Base-by-base conservation (phyloP, 2,329 filamentous ascomycete genomes). In the Arthrinium phaeospermum region DNA sequence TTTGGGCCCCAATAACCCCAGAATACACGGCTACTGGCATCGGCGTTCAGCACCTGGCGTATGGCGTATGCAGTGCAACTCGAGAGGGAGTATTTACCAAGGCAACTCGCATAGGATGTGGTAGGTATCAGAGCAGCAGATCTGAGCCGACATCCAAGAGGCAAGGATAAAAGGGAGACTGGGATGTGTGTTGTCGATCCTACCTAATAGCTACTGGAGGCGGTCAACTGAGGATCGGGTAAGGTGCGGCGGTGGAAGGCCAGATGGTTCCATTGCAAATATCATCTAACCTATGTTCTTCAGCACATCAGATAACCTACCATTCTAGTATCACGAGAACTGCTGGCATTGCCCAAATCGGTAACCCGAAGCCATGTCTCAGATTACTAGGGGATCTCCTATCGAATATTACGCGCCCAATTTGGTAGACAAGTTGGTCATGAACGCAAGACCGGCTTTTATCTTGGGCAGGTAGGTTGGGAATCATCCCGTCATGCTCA, bases 21-120 rank as follows among this genome's bases (percentile, higher is more conserved):
- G 57, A 41, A 64, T 19, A 8, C 19, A 64, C 57, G 34, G 57
- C 14, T 64, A 12, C 57, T 41, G 34, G 34, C 57, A 41, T 34
- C 53, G 34, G 30, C n/a, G 19, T 64, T 41, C 16, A 41, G 34
- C 57, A 64, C 57, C 57, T 64, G 19, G 57, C 57, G 57, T 64
- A 64, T 64, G 57, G 57, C 57, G 57, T 64, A 64, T 64, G 57
- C 57, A 34, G 57, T 64, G 34, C 30, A 34, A 64, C 57, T 64
- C 22, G 37, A 41, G 37, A 41, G 22, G 30, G 7, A n/a, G 2
- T 64, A 64, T 37, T 64, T 41, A 14, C 37, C 57, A 41, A 41
- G 57, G 57, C 57, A 37, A 41, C 57, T 41, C 34, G 19, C 57
- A 41, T 41, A 24, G 57, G 13, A 19, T 10, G 34, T 64, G 34